Conservation (phyloP, 164 flowering plant genomes). For the Magnolia officinalis region DNA sequence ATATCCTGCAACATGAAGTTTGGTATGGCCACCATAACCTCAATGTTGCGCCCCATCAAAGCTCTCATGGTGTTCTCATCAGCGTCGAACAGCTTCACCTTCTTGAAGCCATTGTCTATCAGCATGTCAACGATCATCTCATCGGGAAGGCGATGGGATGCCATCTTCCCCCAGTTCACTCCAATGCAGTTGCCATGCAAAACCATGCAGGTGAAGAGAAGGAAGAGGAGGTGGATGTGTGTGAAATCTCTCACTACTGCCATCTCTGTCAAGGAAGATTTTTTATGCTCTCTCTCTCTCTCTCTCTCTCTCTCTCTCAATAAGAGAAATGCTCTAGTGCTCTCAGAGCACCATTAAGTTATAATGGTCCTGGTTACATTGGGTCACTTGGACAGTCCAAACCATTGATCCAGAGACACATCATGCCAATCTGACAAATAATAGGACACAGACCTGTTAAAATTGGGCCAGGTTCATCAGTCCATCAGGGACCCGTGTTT, state of each 20-base stretch:
- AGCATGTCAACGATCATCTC: constrained; percentile 70
- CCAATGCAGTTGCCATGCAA: constrained; percentile 40
- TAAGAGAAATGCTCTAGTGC: too few relatives aligned
- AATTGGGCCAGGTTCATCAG: too few relatives aligned
- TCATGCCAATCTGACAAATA: too few relatives aligned
- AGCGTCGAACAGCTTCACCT: constrained; percentile 85
- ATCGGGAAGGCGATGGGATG: constrained; percentile 64
- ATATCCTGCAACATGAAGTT: constrained; percentile 63
- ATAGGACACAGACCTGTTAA: too few relatives aligned
- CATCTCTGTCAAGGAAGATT: too few relatives aligned
- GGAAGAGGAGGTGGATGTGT: constrained; percentile 2
- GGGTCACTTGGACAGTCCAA: too few relatives aligned
- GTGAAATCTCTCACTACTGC: not conserved
- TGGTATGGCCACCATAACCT: constrained; percentile 86
- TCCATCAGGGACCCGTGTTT: too few relatives aligned
- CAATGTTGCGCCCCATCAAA: constrained; percentile 57
- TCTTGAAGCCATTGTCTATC: constrained; percentile 57
- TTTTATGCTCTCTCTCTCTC: too few relatives aligned
- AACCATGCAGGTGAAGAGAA: constrained; percentile 17
- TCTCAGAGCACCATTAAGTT: too few relatives aligned
- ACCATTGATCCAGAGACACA: too few relatives aligned
- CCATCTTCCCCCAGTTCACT: constrained; percentile 88
- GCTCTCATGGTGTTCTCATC: constrained; percentile 59
- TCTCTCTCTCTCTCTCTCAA: too few relatives aligned
- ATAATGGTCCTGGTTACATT: too few relatives aligned